phyloP scores from a whole-genome alignment of 1,139 yeast genomes.

The Yamadazyma songkhlaensis region DNA sequence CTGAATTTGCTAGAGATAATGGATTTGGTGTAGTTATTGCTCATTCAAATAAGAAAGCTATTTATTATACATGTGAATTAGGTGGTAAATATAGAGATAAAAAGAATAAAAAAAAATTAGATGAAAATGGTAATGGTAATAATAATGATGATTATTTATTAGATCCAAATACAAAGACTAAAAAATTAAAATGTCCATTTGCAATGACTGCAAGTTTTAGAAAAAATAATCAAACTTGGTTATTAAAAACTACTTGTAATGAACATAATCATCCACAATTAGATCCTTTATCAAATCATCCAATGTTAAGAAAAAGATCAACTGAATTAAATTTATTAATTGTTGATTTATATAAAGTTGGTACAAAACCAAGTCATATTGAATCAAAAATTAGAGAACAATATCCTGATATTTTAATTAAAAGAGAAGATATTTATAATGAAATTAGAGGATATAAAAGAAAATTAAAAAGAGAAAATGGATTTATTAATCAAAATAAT shows the following conservation, averaged over 20 bases:
- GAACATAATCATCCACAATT: slow-evolving; percentile 60
- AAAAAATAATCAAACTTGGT: slow-evolving; percentile 50
- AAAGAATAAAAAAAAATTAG: slow-evolving; percentile 32
- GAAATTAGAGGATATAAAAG: slow-evolving; percentile 59
- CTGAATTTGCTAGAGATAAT: slow-evolving; percentile 55
- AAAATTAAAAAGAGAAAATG: slow-evolving; percentile 44
- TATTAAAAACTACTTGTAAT: slow-evolving; percentile 52
- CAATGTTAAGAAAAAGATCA: slow-evolving; percentile 54
- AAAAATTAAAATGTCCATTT: slow-evolving; percentile 56
- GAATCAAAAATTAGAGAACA: slow-evolving; percentile 52
- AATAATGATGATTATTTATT: slow-evolving; percentile 33
- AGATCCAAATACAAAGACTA: slow-evolving; percentile 47
- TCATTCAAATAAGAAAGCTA: slow-evolving; percentile 57
- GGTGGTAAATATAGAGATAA: slow-evolving; percentile 59
- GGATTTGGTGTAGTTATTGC: slow-evolving; percentile 62
- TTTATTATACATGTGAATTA: slow-evolving; percentile 59
- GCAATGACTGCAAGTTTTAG: slow-evolving; percentile 57
- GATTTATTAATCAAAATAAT: slow-evolving; percentile 18
- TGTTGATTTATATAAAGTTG: slow-evolving; percentile 51
- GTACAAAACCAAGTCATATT: slow-evolving; percentile 58
- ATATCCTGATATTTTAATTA: slow-evolving; percentile 53
- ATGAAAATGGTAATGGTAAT: slow-evolving; percentile 30
- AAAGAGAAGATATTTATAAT: slow-evolving; percentile 57
- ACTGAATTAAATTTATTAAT: slow-evolving; percentile 53
- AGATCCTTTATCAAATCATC: slow-evolving; percentile 55